Evolutionary conservation across 257 asterid genomes (phyloP).

Genomic region (Gentiana dahurica): DNA sequence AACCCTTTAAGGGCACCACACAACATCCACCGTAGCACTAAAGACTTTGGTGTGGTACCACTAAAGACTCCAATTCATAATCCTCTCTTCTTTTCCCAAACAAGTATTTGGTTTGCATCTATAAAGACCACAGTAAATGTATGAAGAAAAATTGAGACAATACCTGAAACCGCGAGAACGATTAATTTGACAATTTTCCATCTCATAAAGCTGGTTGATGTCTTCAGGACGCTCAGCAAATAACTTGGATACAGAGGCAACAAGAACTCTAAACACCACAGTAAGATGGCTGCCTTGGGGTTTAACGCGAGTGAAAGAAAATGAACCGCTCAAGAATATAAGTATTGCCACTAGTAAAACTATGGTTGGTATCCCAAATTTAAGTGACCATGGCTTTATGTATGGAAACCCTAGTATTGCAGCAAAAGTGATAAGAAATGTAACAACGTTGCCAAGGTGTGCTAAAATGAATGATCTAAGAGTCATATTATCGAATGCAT

Average conservation of each 20-base stretch:
- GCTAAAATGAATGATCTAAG: background rate
- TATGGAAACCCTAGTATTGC: constrained; percentile 19
- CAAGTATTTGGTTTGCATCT: background rate
- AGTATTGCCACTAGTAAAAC: constrained; percentile 10
- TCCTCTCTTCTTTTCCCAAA: background rate
- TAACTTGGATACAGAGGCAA: constrained; percentile 18
- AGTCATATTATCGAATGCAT: constrained; percentile 2
- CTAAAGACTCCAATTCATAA: no score
- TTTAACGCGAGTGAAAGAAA: background rate
- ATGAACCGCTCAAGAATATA: constrained; percentile 11
- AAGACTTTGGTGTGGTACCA: no score
- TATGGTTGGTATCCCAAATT: constrained; percentile 21
- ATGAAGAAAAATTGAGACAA: background rate
- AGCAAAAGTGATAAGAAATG: constrained; percentile 1
- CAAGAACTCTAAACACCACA: constrained; percentile 13
- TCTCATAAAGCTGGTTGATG: constrained; percentile 8
- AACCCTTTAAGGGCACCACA: no score
- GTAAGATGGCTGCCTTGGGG: constrained; percentile 20
- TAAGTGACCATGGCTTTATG: constrained; percentile 22
- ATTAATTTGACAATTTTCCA: constrained; percentile 8
- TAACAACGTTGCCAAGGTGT: constrained; percentile 4
- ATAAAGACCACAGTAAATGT: background rate
- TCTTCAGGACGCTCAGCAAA: constrained; percentile 5
- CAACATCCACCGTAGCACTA: no score
- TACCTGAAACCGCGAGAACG: constrained; percentile 16